phyloP scores from a whole-genome alignment of 2,329 filamentous ascomycete genomes.

The Trichophyton rubrum region DNA sequence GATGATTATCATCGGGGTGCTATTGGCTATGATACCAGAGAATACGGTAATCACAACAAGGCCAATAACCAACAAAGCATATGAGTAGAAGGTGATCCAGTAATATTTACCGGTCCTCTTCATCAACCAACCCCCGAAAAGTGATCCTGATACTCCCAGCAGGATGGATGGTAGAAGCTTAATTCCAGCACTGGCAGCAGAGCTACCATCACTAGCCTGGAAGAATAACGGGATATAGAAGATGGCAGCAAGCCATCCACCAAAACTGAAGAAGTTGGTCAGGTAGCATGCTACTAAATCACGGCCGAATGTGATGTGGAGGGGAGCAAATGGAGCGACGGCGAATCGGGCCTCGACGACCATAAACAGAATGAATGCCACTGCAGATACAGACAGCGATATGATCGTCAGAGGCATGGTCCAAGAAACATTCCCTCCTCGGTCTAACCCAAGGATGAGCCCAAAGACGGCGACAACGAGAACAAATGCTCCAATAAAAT shows the following conservation, averaged over 20 bases:
- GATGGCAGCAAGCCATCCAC: slow-evolving; percentile 45
- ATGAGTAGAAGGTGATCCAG: slow-evolving; percentile 50
- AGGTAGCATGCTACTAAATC: slow-evolving; percentile 55
- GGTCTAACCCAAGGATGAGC: slow-evolving; percentile 58
- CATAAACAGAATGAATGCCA: slow-evolving; percentile 55
- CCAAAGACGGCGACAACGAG: slow-evolving; percentile 54
- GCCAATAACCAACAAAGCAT: slow-evolving; percentile 43
- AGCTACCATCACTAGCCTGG: slow-evolving; percentile 55
- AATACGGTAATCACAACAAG: slow-evolving; percentile 45
- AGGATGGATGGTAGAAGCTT: slow-evolving; percentile 55
- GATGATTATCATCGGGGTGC: slow-evolving; percentile 41
- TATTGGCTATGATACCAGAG: slow-evolving; percentile 42
- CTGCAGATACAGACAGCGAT: slow-evolving; percentile 43
- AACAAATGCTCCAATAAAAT: slow-evolving; percentile 58
- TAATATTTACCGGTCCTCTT: slow-evolving; percentile 60
- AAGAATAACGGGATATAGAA: slow-evolving; percentile 72
- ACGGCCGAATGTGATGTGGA: slow-evolving; percentile 57
- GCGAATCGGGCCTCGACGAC: slow-evolving; percentile 57
- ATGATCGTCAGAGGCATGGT: slow-evolving; percentile 44
- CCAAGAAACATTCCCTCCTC: slow-evolving; percentile 62
- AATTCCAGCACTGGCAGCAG: slow-evolving; percentile 51
- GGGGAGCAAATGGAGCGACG: slow-evolving; percentile 59
- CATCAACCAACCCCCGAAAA: slow-evolving; percentile 55
- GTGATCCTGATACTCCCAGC: slow-evolving; percentile 49
- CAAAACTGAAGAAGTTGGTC: slow-evolving; percentile 60